phyloP scores from a whole-genome alignment of 805 yeast species.

The Saturnispora kantuleensis region DNA sequence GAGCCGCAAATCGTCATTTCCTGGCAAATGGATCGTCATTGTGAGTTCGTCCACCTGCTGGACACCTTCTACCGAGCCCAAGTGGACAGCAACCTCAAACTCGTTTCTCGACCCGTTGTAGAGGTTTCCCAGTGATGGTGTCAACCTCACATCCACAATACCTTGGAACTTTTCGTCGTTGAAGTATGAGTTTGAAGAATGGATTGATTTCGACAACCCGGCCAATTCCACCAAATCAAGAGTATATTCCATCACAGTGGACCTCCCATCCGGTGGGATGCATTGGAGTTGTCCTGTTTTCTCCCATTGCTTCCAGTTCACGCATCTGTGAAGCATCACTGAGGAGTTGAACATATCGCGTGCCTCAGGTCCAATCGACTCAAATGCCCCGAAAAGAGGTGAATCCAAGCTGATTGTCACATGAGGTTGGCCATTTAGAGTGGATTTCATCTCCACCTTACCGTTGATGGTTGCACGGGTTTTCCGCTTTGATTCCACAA shows the following conservation, averaged over 20 bases:
- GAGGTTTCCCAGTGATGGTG: slow-evolving; percentile 40
- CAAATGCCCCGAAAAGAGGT: slow-evolving; percentile 21
- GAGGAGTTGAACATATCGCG: slow-evolving; percentile 4
- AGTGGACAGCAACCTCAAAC: slow-evolving; percentile 39
- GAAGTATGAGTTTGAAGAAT: slow-evolving; percentile 9
- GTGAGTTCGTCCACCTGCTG: slow-evolving; percentile 38
- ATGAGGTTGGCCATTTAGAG: slow-evolving; percentile 70
- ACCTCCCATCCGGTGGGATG: slow-evolving; percentile 83
- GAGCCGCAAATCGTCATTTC: slow-evolving; percentile 8
- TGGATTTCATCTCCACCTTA: slow-evolving; percentile 48
- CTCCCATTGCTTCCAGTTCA: slow-evolving; percentile 38
- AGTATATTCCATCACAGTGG: slow-evolving; percentile 51
- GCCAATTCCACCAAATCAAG: slow-evolving; percentile 37
- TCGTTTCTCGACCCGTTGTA: slow-evolving; percentile 32
- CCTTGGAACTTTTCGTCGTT: slow-evolving; percentile 33
- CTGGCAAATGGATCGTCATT: slow-evolving; percentile 29
- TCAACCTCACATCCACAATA: slow-evolving; percentile 43
- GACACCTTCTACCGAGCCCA: slow-evolving; percentile 17
- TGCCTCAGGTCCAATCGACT: slow-evolving; percentile 20
- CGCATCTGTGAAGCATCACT: slow-evolving; percentile 56
- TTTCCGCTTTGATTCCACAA: slow-evolving; percentile 33
- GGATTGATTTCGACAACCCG: not conserved
- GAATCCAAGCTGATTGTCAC: slow-evolving; percentile 46
- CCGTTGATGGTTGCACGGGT: slow-evolving; percentile 56
- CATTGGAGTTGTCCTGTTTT: slow-evolving; percentile 45